Evolutionary conservation across 345 rosid genomes (phyloP).

Genomic region (Cardiospermum halicacabum): DNA sequence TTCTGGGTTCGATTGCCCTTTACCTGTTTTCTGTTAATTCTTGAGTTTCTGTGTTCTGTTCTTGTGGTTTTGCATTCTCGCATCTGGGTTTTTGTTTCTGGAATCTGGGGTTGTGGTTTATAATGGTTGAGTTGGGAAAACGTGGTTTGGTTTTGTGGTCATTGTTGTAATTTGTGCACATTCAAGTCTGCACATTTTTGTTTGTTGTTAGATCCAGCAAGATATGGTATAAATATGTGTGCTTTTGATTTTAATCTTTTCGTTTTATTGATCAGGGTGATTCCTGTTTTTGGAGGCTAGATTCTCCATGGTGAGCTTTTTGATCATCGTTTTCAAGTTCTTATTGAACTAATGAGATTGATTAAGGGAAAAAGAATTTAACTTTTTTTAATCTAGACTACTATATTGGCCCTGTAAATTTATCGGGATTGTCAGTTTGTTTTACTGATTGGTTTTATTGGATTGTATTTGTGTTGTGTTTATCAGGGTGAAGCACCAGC

Average conservation of each 20-base stretch:
- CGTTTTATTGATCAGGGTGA: constrained; percentile 57
- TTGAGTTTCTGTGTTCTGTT: background rate
- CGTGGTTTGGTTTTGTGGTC: background rate
- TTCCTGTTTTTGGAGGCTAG: constrained; percentile 50
- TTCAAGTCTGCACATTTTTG: constrained; percentile 8
- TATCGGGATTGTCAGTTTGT: constrained; percentile 2
- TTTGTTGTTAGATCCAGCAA: constrained; percentile 30
- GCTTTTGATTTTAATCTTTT: constrained; percentile 31
- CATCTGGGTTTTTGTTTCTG: constrained; percentile 22
- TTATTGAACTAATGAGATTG: no score
- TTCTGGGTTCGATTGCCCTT: background rate
- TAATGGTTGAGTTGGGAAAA: constrained; percentile 4
- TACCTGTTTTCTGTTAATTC: background rate
- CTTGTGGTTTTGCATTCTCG: constrained; percentile 1
- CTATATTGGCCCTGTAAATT: background rate
- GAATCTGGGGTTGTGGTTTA: constrained; percentile 4
- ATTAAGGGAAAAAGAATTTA: background rate
- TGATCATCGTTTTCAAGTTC: constrained; percentile 3
- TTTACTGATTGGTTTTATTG: constrained; percentile 8
- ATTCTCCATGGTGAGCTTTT: constrained; percentile 84
- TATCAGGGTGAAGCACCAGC: constrained; percentile 83
- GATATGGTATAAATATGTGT: constrained; percentile 1
- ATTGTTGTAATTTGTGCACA: background rate
- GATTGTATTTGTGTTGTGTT: constrained; percentile 20
- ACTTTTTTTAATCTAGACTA: background rate